A percentile compares a stretch with the other conserved stretches of the same genome.
Conservation (phyloP, 306 rosid species). For the Vicia villosa region DNA sequence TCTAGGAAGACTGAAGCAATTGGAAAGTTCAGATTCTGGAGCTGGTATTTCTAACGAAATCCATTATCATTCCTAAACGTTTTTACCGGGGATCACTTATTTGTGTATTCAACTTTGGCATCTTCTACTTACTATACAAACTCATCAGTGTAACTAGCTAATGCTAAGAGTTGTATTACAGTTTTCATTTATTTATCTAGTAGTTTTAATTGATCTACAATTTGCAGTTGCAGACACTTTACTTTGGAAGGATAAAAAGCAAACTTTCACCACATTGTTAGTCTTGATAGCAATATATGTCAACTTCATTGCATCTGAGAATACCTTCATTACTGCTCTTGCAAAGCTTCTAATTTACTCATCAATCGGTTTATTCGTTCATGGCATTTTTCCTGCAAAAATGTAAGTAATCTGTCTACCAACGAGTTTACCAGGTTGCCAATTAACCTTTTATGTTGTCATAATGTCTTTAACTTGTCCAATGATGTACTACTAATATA, state of each 20-base stretch:
- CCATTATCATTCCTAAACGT: background rate
- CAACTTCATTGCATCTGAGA: constrained; percentile 74
- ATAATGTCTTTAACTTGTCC: too few species aligned
- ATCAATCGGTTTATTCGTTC: constrained; percentile 55
- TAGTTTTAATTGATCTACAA: constrained; percentile 30
- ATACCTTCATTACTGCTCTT: constrained; percentile 67
- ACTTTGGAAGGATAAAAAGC: constrained; percentile 93
- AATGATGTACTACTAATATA: too few species aligned
- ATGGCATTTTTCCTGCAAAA: constrained; percentile 73
- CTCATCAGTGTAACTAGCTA: background rate
- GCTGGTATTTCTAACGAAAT: constrained; percentile 22
- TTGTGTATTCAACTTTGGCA: background rate
- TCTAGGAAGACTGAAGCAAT: constrained; percentile 21
- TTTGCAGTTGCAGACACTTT: constrained; percentile 90
- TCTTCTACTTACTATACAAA: constrained; percentile 19
- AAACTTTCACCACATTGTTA: constrained; percentile 60
- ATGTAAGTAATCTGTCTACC: constrained; percentile 51
- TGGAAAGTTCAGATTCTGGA: constrained; percentile 19
- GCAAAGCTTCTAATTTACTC: constrained; percentile 66
- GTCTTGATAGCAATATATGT: constrained; percentile 72
- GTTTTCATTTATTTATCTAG: constrained; percentile 24
- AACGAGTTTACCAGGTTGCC: background rate
- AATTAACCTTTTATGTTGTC: constrained; percentile 19
- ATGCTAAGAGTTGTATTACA: constrained; percentile 20
- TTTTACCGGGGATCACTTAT: background rate